Percentiles rank a stretch among this genome's conserved stretches.
Evolutionary conservation across 208 protist genomes (phyloP).

Genomic region (Leptomonas pyrrhocoris): DNA sequence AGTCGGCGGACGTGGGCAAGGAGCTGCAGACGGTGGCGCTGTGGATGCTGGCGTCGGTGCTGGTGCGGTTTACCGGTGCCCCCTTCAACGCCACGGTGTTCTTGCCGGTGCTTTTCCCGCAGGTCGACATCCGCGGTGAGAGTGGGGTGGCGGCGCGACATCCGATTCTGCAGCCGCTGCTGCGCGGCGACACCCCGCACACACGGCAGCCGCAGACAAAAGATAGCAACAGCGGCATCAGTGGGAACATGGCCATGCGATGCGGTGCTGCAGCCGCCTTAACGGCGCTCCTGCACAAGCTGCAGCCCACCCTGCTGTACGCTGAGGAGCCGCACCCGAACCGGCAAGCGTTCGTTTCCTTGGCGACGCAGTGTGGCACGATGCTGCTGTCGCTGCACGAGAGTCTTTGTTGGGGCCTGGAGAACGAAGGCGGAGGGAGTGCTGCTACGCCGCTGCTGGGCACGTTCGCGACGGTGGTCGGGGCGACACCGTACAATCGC

Average conservation of each 20-base stretch:
- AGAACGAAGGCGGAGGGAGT: background rate
- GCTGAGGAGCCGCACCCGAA: slow-evolving; percentile 68
- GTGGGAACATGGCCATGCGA: slow-evolving; percentile 27
- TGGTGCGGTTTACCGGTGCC: slow-evolving; percentile 64
- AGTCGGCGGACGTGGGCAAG: background rate
- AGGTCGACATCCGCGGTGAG: slow-evolving; percentile 48
- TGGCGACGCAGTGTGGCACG: slow-evolving; percentile 67
- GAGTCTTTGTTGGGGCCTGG: slow-evolving; percentile 53
- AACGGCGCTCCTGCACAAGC: slow-evolving; percentile 49
- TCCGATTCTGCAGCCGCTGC: slow-evolving; percentile 73
- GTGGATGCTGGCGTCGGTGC: slow-evolving; percentile 46
- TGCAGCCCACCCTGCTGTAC: slow-evolving; percentile 69
- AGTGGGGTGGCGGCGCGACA: slow-evolving; percentile 35
- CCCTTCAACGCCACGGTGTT: slow-evolving; percentile 57
- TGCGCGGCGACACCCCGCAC: slow-evolving; percentile 34
- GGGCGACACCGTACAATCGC: slow-evolving; percentile 74
- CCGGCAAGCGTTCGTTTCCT: slow-evolving; percentile 69
- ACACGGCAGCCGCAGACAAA: too few relatives aligned
- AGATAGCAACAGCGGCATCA: background rate
- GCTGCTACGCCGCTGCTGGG: slow-evolving; percentile 34
- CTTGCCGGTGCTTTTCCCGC: slow-evolving; percentile 72
- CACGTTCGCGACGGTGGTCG: slow-evolving; percentile 47
- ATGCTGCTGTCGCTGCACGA: slow-evolving; percentile 63
- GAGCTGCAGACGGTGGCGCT: slow-evolving; percentile 50
- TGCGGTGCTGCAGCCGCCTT: slow-evolving; percentile 45